A percentile compares a stretch with the other conserved stretches of the same genome.
Conservation (phyloP, 2,329 filamentous ascomycete genomes). For the Harringtonia lauricola region DNA sequence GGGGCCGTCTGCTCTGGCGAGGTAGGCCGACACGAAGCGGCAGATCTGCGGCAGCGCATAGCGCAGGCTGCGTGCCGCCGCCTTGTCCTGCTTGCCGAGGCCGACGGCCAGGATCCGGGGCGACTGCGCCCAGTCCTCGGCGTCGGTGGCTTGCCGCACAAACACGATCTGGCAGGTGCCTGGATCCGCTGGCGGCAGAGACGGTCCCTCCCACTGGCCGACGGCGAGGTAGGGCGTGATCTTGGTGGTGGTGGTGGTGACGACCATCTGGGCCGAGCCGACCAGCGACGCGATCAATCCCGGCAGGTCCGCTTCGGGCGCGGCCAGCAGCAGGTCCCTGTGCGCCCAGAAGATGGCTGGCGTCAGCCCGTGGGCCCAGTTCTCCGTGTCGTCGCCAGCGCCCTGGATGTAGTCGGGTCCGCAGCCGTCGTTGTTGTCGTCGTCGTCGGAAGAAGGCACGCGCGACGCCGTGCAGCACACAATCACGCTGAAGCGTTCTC, state of each 20-base stretch:
- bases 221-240: constrained; percentile 1
- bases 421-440: constrained; percentile 86
- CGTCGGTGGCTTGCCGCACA: constrained; percentile 28
- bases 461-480: constrained; percentile 81
- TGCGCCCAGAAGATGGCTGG: constrained; percentile 72
- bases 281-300: constrained; percentile 37
- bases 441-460: constrained; percentile 58
- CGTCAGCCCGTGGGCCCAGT: constrained; percentile 77
- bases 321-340: constrained; percentile 43
- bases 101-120: constrained; percentile 41
- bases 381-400: constrained; percentile 88
- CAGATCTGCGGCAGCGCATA: constrained; percentile 53
- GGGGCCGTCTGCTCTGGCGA: constrained; percentile 13
- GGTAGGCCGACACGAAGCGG: constrained; percentile 35
- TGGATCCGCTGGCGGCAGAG: background rate
- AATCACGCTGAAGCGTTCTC: constrained; percentile 53
- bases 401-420: constrained; percentile 85
- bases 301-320: constrained; percentile 53
- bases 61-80: constrained; percentile 75
- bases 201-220: background rate
- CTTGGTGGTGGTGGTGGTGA: background rate
- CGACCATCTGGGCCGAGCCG: constrained; percentile 10
- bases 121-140: constrained; percentile 28
- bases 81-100: constrained; percentile 56
- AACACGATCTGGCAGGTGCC: constrained; percentile 27